Percentiles rank a stretch among this genome's conserved stretches.
These are phyloP conservation scores for Dictyostelium firmibasis DNA, from an alignment of 78 protist genomes.

Conservation along the genomic window DNA sequence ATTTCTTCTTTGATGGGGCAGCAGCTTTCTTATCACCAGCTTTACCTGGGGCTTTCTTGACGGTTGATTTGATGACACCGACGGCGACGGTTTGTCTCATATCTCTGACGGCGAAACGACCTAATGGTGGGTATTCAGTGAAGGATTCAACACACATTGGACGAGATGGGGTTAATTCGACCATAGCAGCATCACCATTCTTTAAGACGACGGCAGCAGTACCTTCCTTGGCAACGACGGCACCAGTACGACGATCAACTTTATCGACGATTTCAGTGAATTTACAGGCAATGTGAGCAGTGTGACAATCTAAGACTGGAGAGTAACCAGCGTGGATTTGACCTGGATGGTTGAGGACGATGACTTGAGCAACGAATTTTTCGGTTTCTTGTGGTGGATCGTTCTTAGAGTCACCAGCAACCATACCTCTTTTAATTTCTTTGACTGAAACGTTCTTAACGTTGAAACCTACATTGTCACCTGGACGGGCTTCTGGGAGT, in stretches of 20 bases:
- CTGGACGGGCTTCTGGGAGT: conserved; percentile 93
- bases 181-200: conserved; percentile 96
- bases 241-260: conserved; percentile 96
- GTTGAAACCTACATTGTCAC: conserved; percentile 99
- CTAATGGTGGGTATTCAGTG: conserved; percentile 97
- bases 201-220: conserved; percentile 31
- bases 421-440: conserved; percentile 97
- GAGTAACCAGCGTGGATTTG: conserved; percentile 95
- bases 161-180: conserved; percentile 92
- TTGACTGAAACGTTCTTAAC: conserved; percentile 95
- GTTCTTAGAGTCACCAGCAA: conserved; percentile 91
- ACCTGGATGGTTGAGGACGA: conserved; percentile 98
- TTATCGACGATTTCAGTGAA: conserved; percentile 90
- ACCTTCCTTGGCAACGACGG: conserved; percentile 58
- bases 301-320: conserved; percentile 98
- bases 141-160: conserved; percentile 98
- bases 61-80: conserved; percentile 95
- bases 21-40: conserved; percentile 49
- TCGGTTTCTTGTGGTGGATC: conserved; percentile 92
- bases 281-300: conserved; percentile 98
- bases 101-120: conserved; percentile 99
- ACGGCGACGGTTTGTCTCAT: conserved; percentile 99
- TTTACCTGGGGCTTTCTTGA: conserved; percentile 65
- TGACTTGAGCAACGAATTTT: conserved; percentile 97
- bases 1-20: conserved; percentile 34